Base-by-base conservation (phyloP, 306 rosid species). In the Fragaria nilgerrensis region DNA sequence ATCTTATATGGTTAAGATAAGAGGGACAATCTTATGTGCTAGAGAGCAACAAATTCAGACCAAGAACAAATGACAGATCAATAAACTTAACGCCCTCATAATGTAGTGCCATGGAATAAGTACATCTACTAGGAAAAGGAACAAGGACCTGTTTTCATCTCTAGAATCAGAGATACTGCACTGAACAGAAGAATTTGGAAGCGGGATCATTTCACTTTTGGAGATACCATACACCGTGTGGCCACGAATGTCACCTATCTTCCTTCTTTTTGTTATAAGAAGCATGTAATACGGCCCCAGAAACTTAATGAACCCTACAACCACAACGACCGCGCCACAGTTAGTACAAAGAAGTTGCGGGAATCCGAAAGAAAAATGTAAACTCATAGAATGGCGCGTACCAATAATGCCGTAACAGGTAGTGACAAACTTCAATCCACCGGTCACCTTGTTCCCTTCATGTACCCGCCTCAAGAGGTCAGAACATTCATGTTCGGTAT, bases 211-310 rank as follows among this genome's bases (percentile, higher is more conserved):
- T 84, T 90, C 91, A 58, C 92, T 89, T 86, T 91, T 95, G 70
- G 97, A 72, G 80, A 92, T 82, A 52, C 88, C 93, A 87, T 92
- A 95, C 61, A 95, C 87, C 39, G 78, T 27, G 34, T 95, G 99
- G 82, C 97, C 97, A 83, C 91, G 85, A 12, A 95, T 89, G 45
- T 78, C 86, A 34, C 99, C 99, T 1, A 95, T 95, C 88, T 87
- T 89, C 79, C 90, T 85, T 80, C 99, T 87, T 76, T 88, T 89
- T 0, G 97, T 92, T 75, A 95, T 87, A 55, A 95, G 95, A 79
- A 95, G 87, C 97, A 95, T 90, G 88, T 95, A 95, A 86, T 90
- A 90, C 16, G 99, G 97, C 79, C 94, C 99, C 68, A 92, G 88
- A 82, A 95, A 92, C 73, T 92, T 95, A 82, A 92, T 84, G 79